Percentiles rank a stretch among this genome's conserved stretches.
These are phyloP conservation scores for Trichoderma sp. DNA, from an alignment of 2,329 filamentous ascomycete species.

Conservation along the genomic window DNA sequence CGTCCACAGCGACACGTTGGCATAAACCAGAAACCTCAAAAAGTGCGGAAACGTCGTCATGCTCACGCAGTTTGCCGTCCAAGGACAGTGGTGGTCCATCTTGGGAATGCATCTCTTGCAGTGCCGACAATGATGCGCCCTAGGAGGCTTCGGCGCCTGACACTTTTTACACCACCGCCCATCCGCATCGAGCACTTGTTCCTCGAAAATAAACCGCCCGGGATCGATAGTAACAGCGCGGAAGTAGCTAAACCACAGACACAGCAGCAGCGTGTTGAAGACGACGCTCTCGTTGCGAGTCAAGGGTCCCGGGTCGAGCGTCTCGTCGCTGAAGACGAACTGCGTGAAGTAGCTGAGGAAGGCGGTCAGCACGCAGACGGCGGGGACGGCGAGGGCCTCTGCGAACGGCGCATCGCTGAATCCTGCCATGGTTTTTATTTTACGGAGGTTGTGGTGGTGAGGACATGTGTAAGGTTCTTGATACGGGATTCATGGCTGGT, in stretches of 20 bases:
- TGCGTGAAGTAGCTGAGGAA: conserved; percentile 74
- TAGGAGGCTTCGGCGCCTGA: conserved; percentile 67
- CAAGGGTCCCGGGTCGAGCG: conserved; percentile 60
- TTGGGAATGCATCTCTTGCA: conserved; percentile 73
- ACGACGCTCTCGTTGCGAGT: conserved; percentile 53
- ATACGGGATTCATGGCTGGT: background rate
- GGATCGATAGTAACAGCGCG: conserved; percentile 56
- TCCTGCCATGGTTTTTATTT: conserved; percentile 37
- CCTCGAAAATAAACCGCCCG: conserved; percentile 50
- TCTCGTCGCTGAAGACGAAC: conserved; percentile 58
- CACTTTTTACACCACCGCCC: conserved; percentile 73
- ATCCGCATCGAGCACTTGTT: conserved; percentile 34
- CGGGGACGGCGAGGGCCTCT: conserved; percentile 63
- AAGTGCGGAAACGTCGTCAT: conserved; percentile 81
- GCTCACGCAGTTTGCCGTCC: conserved; percentile 81
- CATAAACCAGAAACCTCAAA: conserved; percentile 70
- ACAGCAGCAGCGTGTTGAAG: conserved; percentile 64
- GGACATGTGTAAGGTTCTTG: background rate
- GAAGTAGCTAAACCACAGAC: conserved; percentile 69
- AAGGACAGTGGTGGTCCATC: conserved; percentile 87
- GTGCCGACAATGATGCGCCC: conserved; percentile 77
- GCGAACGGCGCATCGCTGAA: conserved; percentile 42
- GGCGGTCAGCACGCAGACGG: conserved; percentile 61
- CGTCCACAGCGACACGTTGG: conserved; percentile 61
- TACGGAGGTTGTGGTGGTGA: conserved; percentile 1